Evolutionary conservation across 441 rosid species (phyloP).

Genomic region (Aquilaria agallochum): DNA sequence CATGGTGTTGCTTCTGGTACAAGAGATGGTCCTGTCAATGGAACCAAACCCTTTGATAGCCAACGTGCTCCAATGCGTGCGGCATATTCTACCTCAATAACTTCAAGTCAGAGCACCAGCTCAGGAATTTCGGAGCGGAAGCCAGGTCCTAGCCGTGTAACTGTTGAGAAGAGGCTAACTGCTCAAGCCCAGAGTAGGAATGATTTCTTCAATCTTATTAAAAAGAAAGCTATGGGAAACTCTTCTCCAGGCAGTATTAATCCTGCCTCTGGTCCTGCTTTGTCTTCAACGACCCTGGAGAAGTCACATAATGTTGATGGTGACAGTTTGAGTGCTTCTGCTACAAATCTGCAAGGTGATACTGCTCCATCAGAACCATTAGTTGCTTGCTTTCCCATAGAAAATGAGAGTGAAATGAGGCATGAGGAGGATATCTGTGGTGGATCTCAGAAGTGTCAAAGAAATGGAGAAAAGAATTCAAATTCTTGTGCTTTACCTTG

Average conservation of each 20-base stretch:
- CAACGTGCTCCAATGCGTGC: slow-evolving; percentile 15
- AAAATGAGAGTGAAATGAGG: slow-evolving; percentile 8
- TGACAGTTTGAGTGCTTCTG: slow-evolving; percentile 12
- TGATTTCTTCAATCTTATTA: slow-evolving; percentile 69
- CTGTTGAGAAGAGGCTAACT: slow-evolving; percentile 28
- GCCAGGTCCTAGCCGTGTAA: slow-evolving; percentile 9
- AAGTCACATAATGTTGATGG: slow-evolving; percentile 14
- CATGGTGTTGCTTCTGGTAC: slow-evolving; percentile 17
- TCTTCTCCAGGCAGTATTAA: slow-evolving; percentile 13
- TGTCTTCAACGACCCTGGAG: slow-evolving; percentile 19
- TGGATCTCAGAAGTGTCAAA: slow-evolving; percentile 1
- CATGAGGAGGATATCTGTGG: slow-evolving; percentile 12
- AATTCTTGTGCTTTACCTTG: slow-evolving; percentile 5
- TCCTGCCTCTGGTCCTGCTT: slow-evolving; percentile 3
- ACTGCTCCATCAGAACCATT: slow-evolving; percentile 10
- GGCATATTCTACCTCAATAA: slow-evolving; percentile 20
- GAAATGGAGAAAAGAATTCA: slow-evolving; percentile 19
- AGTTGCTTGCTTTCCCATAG: slow-evolving; percentile 15
- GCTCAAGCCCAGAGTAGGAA: slow-evolving; percentile 76
- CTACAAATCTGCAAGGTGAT: slow-evolving; percentile 3
- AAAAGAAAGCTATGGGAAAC: slow-evolving; percentile 55
- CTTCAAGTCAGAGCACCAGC: slow-evolving; percentile 18
- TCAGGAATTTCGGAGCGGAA: slow-evolving; percentile 16
- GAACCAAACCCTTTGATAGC: slow-evolving; percentile 22
- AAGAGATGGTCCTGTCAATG: slow-evolving; percentile 32